Evolutionary conservation across 2,329 filamentous ascomycete genomes (phyloP), one percentile per base, ranked within the genome.

Genomic region (Lecanicillium sp.): DNA sequence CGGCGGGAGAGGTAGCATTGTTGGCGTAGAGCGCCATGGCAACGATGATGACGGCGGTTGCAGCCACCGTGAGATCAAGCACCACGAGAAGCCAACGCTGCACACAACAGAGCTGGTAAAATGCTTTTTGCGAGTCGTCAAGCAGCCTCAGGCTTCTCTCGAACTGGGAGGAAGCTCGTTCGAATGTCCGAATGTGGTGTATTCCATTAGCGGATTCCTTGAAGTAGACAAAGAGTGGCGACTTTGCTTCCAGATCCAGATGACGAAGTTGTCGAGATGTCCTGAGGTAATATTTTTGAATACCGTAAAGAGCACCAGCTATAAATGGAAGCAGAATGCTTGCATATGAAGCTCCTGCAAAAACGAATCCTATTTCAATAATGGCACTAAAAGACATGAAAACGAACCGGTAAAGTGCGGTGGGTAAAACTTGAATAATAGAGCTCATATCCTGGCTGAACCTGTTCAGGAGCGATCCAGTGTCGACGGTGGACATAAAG

Each of bases 181-280:
- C 33, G 23, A 46, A 32, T 2, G 15, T 26, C 9, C 44, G 33
- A 2, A 46, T 46, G 9, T 46, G 44, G 10, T 4, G 24, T 14
- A 46, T 10, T 2, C 44, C 44, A 9, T 32, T 39, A 12, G 36
- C 36, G 3, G 44, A 37, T 14, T 46, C 44, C 8, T 24, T 39
- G 19, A 46, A 46, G 10, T 9, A 19, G 8, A 23, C 11, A 19
- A 38, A 46, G 1, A 46, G 24, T 3, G 44, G 44, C 8, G 36
- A 23, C 20, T 32, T 37, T 5, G 43, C 11, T 9, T 46, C 43
- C 10, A 46, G 19, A 4, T 46, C 43, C 19, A 46, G 5, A 15
- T 37, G 23, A 4, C 43, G 33, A 8, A 46, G 33, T 15, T 46
- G 43, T 4, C 43, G 33, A 11, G 43, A 46, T 12, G 43, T 38